Conservation (phyloP, 345 rosid species). For the Viola odorata region DNA sequence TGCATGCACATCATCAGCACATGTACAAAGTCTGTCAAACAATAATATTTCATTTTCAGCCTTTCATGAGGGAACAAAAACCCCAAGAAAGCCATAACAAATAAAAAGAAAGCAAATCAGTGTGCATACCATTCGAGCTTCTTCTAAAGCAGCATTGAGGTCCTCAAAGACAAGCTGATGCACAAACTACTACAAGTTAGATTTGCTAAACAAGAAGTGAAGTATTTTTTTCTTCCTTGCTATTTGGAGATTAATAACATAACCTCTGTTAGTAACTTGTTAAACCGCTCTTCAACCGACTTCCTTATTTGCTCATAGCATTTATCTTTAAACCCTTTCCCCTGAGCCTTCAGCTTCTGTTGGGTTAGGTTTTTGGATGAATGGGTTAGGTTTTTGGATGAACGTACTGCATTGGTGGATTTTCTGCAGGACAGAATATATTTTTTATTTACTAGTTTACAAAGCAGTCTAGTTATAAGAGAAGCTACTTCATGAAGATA, state of each 20-base stretch:
- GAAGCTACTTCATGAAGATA: too few relatives aligned
- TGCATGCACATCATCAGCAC: too few relatives aligned
- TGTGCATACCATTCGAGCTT: slow-evolving; percentile 70
- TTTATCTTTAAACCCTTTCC: slow-evolving; percentile 92
- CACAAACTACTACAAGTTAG: slow-evolving; percentile 31
- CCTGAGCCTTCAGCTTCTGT: slow-evolving; percentile 77
- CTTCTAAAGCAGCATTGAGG: slow-evolving; percentile 94
- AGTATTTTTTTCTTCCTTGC: background rate
- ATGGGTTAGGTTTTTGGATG: slow-evolving; percentile 58
- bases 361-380: slow-evolving; percentile 59
- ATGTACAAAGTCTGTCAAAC: too few relatives aligned
- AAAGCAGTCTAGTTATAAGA: too few relatives aligned
- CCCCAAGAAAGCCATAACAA: background rate
- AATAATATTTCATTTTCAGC: too few relatives aligned
- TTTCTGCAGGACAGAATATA: slow-evolving; percentile 43
- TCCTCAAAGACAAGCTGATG: slow-evolving; percentile 83
- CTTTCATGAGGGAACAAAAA: background rate
- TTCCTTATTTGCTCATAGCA: slow-evolving; percentile 91
- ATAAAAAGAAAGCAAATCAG: background rate
- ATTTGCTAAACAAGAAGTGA: background rate
- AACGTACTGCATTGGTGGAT: slow-evolving; percentile 42
- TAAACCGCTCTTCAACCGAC: slow-evolving; percentile 82
- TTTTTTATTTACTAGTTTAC: too few relatives aligned
- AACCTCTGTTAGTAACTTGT: slow-evolving; percentile 76
- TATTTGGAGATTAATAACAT: background rate